Evolutionary conservation across 257 asterid species (phyloP), one percentile per base, ranked within the genome.

Genomic region (Fraxinus anomala): DNA sequence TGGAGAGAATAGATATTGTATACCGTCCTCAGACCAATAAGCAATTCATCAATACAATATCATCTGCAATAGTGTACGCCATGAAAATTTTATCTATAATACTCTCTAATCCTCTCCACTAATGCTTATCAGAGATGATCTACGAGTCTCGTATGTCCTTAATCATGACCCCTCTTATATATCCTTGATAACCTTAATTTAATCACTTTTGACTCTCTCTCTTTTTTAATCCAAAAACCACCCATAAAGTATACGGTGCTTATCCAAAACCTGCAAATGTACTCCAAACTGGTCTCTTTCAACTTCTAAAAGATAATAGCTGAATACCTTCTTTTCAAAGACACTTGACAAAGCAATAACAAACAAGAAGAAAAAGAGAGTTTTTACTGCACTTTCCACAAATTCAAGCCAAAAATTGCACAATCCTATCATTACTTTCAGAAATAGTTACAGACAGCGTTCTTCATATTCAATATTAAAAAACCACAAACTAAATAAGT

Each of bases 211-310:
- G 26, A 6, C 23, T 51, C 8, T 37, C 7, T 54, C 65, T 54
- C n/a, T 5, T n/a, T 54, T 17, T 0, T n/a, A n/a, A 54, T 17
- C 23, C 65, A 6, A 17, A 6, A 54, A 54, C 28, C 12, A 56
- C 24, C 10, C 26, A 56, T 19, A n/a, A 56, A 56, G 26, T 56
- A 56, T 19, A 56, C 31, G 23, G 1, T 59, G 28, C 30, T 21
- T 59, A 59, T 59, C 67, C 67, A 59, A 59, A 59, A 21, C 67
- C 28, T 59, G 67, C 13, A 59, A 59, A 59, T 59, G 30, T 59
- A 23, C 11, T n/a, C 28, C 67, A 59, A 47, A 59, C 67, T 59
- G 28, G 28, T 7, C 31, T 59, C 28, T 56, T 56, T 23, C 12
- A 21, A 21, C 26, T 56, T n/a, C 26, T 56, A 21, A 23, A 56